These are phyloP conservation scores for Hypoxylon fuscum DNA, from an alignment of 495 filamentous ascomycete species.

Conservation along the genomic window DNA sequence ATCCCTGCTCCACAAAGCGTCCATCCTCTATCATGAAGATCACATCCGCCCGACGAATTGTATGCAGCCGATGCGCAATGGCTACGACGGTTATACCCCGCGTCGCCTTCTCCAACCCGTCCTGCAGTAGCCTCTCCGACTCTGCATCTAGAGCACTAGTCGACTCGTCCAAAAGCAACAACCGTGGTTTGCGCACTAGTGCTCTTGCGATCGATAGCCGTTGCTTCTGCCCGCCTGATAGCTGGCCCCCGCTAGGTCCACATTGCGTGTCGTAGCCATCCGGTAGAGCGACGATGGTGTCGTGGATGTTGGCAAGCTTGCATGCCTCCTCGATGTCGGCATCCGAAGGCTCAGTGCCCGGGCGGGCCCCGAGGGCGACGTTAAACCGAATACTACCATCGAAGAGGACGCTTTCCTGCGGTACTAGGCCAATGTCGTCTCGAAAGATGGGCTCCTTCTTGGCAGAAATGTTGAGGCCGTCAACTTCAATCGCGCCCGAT, in stretches of 20 bases:
- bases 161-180: constrained; percentile 86
- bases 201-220: constrained; percentile 80
- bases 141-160: constrained; percentile 82
- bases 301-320: constrained; percentile 66
- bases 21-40: constrained; percentile 82
- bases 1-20: constrained; percentile 69
- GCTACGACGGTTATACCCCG: constrained; percentile 81
- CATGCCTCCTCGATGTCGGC: constrained; percentile 66
- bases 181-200: constrained; percentile 77
- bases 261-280: constrained; percentile 71
- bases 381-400: constrained; percentile 65
- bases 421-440: constrained; percentile 61
- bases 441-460: constrained; percentile 60
- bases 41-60: constrained; percentile 76
- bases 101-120: constrained; percentile 73
- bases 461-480: constrained; percentile 51
- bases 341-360: constrained; percentile 50
- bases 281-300: constrained; percentile 63
- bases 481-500: constrained; percentile 47
- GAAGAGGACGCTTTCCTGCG: constrained; percentile 64
- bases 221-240: constrained; percentile 71
- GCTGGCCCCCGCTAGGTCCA: constrained; percentile 57
- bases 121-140: constrained; percentile 75
- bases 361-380: constrained; percentile 59
- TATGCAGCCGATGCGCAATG: constrained; percentile 79